Conservation (phyloP, 306 rosid genomes). For the Myrica gale region DNA sequence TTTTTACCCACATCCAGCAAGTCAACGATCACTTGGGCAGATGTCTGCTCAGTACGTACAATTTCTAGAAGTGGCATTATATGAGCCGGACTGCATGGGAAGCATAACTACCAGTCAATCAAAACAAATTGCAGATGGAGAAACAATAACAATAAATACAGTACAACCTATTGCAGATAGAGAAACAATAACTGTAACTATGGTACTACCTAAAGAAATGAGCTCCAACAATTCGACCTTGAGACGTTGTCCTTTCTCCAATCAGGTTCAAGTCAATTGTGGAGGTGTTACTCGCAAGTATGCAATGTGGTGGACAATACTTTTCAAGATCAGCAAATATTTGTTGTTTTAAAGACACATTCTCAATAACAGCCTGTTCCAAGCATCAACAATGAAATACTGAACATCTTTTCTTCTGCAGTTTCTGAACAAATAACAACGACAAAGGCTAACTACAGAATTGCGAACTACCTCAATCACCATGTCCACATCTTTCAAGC, state of each 20-base stretch:
- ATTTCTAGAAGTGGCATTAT: slow-evolving; percentile 97
- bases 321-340: slow-evolving; percentile 92
- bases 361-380: slow-evolving; percentile 91
- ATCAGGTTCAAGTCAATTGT: slow-evolving; percentile 94
- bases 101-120: slow-evolving; percentile 24
- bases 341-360: slow-evolving; percentile 87
- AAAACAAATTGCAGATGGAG: slow-evolving; percentile 7
- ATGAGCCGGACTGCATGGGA: slow-evolving; percentile 84
- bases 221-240: slow-evolving; percentile 82
- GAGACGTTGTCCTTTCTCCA: slow-evolving; percentile 76
- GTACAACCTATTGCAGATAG: slow-evolving; percentile 45
- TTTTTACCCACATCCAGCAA: slow-evolving; percentile 77
- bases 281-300: slow-evolving; percentile 94
- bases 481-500: slow-evolving; percentile 87
- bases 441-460: background rate
- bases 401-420: slow-evolving; percentile 16
- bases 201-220: slow-evolving; percentile 85
- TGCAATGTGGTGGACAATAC: slow-evolving; percentile 83
- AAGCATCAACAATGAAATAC: slow-evolving; percentile 29
- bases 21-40: slow-evolving; percentile 87
- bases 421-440: slow-evolving; percentile 20
- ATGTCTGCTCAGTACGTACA: slow-evolving; percentile 75
- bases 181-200: slow-evolving; percentile 1
- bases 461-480: slow-evolving; percentile 74
- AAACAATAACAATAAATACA: background rate